Percentiles rank a stretch among this genome's conserved stretches.
phyloP scores from a whole-genome alignment of 140 eudicot genomes.

The Bidens hawaiensis region DNA sequence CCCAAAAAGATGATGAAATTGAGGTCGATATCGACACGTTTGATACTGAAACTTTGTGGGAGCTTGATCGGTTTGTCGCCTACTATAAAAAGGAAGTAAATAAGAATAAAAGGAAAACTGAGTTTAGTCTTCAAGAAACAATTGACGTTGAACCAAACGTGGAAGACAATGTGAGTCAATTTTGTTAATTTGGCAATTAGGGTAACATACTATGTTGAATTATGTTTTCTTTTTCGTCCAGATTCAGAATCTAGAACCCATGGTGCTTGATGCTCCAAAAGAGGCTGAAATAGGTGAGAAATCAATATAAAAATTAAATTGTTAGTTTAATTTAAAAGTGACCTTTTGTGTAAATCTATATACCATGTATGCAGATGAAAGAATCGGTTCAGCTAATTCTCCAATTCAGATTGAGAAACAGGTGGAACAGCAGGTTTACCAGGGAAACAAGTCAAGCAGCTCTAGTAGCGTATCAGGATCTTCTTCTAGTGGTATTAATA shows the following conservation, averaged over 20 bases:
- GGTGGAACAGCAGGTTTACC: constrained; percentile 33
- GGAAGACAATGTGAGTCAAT: constrained; percentile 42
- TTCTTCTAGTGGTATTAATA: constrained; percentile 69
- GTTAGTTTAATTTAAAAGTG: no score
- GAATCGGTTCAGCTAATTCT: constrained; percentile 18
- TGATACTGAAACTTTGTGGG: constrained; percentile 92
- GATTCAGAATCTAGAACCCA: constrained; percentile 36
- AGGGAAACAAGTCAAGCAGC: constrained; percentile 46
- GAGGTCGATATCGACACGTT: constrained; percentile 92
- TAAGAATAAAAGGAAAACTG: constrained; percentile 73
- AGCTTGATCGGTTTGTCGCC: constrained; percentile 78
- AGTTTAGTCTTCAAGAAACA: constrained; percentile 26
- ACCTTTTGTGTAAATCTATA: not conserved
- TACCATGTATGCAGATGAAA: constrained; percentile 38
- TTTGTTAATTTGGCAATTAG: not conserved
- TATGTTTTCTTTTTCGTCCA: constrained; percentile 8
- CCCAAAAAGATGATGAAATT: constrained; percentile 85
- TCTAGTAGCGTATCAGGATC: constrained; percentile 68
- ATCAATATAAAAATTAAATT: no score
- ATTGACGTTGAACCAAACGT: constrained; percentile 27
- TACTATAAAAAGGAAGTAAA: constrained; percentile 58
- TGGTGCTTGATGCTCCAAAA: constrained; percentile 36
- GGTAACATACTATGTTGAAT: not conserved
- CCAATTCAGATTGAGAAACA: constrained; percentile 34
- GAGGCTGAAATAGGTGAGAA: constrained; percentile 44